phyloP scores from a whole-genome alignment of 768 basidiomycete species.

The Collybia nuda region DNA sequence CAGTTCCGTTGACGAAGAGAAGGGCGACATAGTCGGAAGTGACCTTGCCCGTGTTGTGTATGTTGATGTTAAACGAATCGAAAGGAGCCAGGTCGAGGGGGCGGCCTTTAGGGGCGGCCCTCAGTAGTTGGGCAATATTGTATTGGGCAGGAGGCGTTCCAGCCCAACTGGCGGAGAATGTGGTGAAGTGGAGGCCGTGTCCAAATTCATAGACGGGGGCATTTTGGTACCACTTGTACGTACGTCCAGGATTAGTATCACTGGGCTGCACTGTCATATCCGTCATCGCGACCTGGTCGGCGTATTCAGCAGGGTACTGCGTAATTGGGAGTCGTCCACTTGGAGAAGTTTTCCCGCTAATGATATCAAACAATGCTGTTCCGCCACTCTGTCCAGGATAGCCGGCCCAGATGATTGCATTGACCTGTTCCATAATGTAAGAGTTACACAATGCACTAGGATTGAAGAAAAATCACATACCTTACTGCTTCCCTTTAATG shows the following conservation, averaged over 20 bases:
- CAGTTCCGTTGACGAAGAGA: conserved; percentile 46
- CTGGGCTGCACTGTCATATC: conserved; percentile 56
- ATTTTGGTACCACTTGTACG: conserved; percentile 58
- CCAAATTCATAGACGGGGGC: conserved; percentile 56
- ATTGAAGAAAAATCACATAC: conserved; percentile 23
- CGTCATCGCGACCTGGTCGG: conserved; percentile 51
- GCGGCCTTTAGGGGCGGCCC: conserved; percentile 12
- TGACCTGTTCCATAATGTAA: conserved; percentile 28
- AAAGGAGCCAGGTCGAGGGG: conserved; percentile 44
- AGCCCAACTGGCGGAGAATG: conserved; percentile 42
- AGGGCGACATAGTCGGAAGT: conserved; percentile 57
- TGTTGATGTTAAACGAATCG: conserved; percentile 46
- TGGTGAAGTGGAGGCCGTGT: conserved; percentile 56
- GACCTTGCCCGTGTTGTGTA: conserved; percentile 49
- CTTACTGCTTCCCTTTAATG: conserved; percentile 40
- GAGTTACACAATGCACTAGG: background rate
- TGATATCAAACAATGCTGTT: conserved; percentile 49
- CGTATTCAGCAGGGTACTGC: conserved; percentile 52
- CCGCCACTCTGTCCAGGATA: conserved; percentile 60
- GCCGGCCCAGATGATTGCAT: conserved; percentile 55
- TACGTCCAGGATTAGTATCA: conserved; percentile 49
- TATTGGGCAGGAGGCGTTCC: conserved; percentile 32
- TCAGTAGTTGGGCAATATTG: conserved; percentile 39
- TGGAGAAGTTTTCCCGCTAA: conserved; percentile 50
- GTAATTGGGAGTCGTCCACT: conserved; percentile 55